Evolutionary conservation across 139 green algal genomes (phyloP).

Genomic region (Asterochloris sp.): DNA sequence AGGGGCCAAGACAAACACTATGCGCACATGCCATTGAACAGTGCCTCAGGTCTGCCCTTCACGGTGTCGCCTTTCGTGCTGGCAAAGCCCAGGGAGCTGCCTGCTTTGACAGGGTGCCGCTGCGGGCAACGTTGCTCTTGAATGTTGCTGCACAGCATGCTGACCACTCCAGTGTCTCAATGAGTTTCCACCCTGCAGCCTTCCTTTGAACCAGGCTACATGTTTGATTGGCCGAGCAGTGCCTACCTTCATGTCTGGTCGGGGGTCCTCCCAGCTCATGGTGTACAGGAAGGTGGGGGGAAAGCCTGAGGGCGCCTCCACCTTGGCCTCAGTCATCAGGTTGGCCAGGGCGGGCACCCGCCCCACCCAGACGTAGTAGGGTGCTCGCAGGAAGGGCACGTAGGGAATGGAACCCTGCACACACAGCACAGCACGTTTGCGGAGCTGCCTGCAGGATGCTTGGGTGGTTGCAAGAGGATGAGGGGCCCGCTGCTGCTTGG

Average conservation of each 20-base stretch:
- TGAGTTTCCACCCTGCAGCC: too few relatives aligned
- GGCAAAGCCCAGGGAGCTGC: too few relatives aligned
- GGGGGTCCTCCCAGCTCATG: conserved; percentile 96
- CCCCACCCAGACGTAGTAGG: conserved; percentile 95
- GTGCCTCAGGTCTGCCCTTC: too few relatives aligned
- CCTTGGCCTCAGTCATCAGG: conserved; percentile 50
- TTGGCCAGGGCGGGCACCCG: conserved; percentile 42
- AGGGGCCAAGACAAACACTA: too few relatives aligned
- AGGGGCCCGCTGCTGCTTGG: too few relatives aligned
- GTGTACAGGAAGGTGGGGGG: conserved; percentile 99
- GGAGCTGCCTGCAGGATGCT: too few relatives aligned
- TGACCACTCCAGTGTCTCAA: background rate
- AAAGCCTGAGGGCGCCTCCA: conserved; percentile 84
- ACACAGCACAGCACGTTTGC: background rate
- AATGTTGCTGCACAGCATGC: background rate
- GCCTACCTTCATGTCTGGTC: conserved; percentile 75
- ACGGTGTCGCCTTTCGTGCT: too few relatives aligned
- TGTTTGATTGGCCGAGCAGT: background rate
- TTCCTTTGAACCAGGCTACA: too few relatives aligned
- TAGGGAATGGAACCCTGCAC: conserved; percentile 87
- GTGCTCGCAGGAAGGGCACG: conserved; percentile 88
- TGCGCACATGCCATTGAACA: too few relatives aligned
- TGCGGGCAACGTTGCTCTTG: too few relatives aligned
- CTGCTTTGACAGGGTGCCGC: too few relatives aligned
- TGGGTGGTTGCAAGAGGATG: too few relatives aligned